Percentiles rank a stretch among this genome's conserved stretches.
These are phyloP conservation scores for Komagataella populi DNA, from an alignment of 805 yeast species.

Conservation along the genomic window DNA sequence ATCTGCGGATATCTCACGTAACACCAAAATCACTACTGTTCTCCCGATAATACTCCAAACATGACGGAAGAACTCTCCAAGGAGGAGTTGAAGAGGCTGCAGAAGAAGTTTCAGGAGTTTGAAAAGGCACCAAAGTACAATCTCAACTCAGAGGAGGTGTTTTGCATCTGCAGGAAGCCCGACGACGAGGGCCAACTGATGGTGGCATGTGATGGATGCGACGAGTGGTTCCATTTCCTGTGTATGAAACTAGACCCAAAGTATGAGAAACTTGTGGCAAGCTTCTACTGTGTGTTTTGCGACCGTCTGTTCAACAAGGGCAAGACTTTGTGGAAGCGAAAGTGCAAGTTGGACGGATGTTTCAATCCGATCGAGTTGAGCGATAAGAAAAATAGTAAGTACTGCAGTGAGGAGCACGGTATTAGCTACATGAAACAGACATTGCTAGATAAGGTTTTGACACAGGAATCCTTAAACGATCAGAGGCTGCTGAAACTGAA, in stretches of 20 bases:
- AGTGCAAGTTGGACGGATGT: conserved; percentile 54
- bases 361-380: conserved; percentile 23
- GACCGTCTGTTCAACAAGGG: conserved; percentile 31
- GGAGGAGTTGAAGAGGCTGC: conserved; percentile 1
- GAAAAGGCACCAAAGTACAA: conserved; percentile 23
- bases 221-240: conserved; percentile 84
- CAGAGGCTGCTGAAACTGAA: conserved; percentile 4
- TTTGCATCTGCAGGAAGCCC: conserved; percentile 65
- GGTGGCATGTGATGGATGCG: conserved; percentile 95
- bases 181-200: conserved; percentile 63
- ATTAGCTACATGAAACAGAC: conserved; percentile 20
- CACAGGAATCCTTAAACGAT: conserved; percentile 5
- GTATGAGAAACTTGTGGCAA: conserved; percentile 41
- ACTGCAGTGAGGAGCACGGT: conserved; percentile 70
- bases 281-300: conserved; percentile 67
- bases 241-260: conserved; percentile 50
- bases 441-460: conserved; percentile 8
- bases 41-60: conserved; percentile 11
- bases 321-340: conserved; percentile 55
- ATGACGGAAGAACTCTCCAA: conserved; percentile 41
- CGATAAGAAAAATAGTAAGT: conserved; percentile 36
- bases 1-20: neutral
- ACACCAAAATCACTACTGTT: neutral
- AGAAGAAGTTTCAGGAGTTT: conserved; percentile 15
- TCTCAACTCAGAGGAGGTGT: conserved; percentile 46